Evolutionary conservation across 768 basidiomycete species (phyloP).

Genomic region (Trametes elegans): DNA sequence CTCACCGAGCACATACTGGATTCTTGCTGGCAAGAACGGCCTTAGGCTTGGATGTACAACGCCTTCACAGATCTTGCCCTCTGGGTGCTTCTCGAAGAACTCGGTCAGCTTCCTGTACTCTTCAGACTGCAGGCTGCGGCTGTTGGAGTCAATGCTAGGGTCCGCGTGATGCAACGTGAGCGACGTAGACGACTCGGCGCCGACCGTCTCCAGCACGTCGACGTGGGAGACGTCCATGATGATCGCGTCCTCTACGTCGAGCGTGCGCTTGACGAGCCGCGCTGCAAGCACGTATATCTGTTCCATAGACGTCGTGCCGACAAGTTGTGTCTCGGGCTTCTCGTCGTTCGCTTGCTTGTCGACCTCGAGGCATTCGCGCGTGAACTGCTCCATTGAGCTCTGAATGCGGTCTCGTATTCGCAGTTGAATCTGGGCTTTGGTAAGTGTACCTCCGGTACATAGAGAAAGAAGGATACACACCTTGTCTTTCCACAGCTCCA

Average conservation of each 20-base stretch:
- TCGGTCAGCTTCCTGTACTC: constrained; percentile 75
- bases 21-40: constrained; percentile 73
- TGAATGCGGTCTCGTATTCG: constrained; percentile 90
- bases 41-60: constrained; percentile 82
- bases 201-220: constrained; percentile 75
- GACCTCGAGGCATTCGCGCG: constrained; percentile 90
- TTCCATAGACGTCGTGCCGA: constrained; percentile 61
- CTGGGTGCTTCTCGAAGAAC: constrained; percentile 77
- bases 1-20: constrained; percentile 88
- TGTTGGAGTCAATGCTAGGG: constrained; percentile 48
- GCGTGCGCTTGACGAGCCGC: constrained; percentile 81
- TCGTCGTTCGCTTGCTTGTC: constrained; percentile 56
- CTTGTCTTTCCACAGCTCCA: constrained; percentile 96
- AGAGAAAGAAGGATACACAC: constrained; percentile 34
- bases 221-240: constrained; percentile 92
- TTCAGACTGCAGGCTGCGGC: constrained; percentile 49
- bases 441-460: background rate
- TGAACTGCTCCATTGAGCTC: constrained; percentile 96
- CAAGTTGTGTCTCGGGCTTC: constrained; percentile 29
- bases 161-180: constrained; percentile 73
- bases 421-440: constrained; percentile 66
- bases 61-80: constrained; percentile 86
- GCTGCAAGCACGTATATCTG: constrained; percentile 89
- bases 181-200: constrained; percentile 57
- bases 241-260: constrained; percentile 90